Percentiles rank a stretch among this genome's conserved stretches.
These are phyloP conservation scores for Kondoa malvinella DNA, from an alignment of 768 basidiomycete genomes.

Conservation along the genomic window DNA sequence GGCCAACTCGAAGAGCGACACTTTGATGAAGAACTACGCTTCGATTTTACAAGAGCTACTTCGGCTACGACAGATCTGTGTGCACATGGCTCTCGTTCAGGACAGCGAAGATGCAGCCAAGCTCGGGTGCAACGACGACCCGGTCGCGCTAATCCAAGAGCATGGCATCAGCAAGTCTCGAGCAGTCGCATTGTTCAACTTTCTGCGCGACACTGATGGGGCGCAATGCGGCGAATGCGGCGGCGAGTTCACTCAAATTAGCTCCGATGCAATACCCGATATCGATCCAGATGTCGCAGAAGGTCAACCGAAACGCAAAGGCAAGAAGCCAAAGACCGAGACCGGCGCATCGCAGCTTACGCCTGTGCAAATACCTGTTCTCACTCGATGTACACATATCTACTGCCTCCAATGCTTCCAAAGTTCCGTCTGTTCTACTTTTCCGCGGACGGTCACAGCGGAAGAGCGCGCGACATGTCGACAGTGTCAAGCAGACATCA, in stretches of 20 bases:
- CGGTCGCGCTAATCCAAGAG: conserved; percentile 52
- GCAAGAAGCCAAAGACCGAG: neutral
- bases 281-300: conserved; percentile 12
- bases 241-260: conserved; percentile 45
- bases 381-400: conserved; percentile 87
- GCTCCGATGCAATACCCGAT: conserved; percentile 14
- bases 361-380: conserved; percentile 37
- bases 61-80: conserved; percentile 91
- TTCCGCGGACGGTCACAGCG: conserved; percentile 48
- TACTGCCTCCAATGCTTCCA: conserved; percentile 80
- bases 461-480: conserved; percentile 52
- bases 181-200: conserved; percentile 65
- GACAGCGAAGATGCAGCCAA: conserved; percentile 36
- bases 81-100: conserved; percentile 73
- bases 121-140: conserved; percentile 52
- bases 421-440: conserved; percentile 55
- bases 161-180: conserved; percentile 59
- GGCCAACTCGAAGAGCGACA: conserved; percentile 67
- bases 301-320: conserved; percentile 16
- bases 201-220: conserved; percentile 68
- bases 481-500: conserved; percentile 54
- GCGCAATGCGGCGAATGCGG: conserved; percentile 82
- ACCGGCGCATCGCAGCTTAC: neutral
- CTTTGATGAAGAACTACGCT: conserved; percentile 96
- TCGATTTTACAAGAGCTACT: conserved; percentile 92